Evolutionary conservation across 2,329 filamentous ascomycete genomes (phyloP), one percentile per base, ranked within the genome.

Genomic region (Colletotrichum chrysophilum): DNA sequence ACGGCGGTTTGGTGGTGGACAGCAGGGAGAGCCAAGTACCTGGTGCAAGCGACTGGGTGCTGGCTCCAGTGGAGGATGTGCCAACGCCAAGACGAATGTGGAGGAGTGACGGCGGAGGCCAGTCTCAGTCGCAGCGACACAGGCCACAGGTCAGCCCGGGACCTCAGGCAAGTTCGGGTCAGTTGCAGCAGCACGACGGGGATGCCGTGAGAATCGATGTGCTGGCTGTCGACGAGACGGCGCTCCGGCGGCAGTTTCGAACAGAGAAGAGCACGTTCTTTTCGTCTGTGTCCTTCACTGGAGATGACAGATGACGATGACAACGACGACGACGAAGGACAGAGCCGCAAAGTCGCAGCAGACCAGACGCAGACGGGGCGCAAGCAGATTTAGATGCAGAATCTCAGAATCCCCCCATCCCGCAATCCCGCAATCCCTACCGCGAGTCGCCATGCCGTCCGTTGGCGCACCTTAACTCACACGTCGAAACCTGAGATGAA

Each of bases 401-500:
- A 38, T 61, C 30, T 61, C 56, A 30, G 14, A 34, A 30, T 32
- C 56, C 18, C 26, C 28, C 56, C 26, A 32, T 61, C 18, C 26
- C 58, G 58, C 24, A 18, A 43, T 18, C 36, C 36, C 16, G 36
- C 55, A 58, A 64, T 26, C 32, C 60, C 60, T 26, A 64, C 60
- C 32, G 34, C 34, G 34, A 26, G 21, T 43, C 36, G 34, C 62
- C 43, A 48, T 66, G 62, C n/a, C 60, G 32, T 38, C 32, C 60
- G 60, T 64, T 38, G 21, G 38, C 7, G 34, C 68, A 60, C 52
- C 64, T 55, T 36, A 34, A 61, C 55, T 58, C 52, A 56, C 36
- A 66, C 24, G n/a, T 70, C 14, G 24, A 73, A n/a, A 75, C 70
- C 73, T 75, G 70, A 75, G 73, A 75, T 73, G 73, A 75, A 75